Base-by-base conservation (phyloP, 306 rosid genomes). In the Crotalaria pallida region DNA sequence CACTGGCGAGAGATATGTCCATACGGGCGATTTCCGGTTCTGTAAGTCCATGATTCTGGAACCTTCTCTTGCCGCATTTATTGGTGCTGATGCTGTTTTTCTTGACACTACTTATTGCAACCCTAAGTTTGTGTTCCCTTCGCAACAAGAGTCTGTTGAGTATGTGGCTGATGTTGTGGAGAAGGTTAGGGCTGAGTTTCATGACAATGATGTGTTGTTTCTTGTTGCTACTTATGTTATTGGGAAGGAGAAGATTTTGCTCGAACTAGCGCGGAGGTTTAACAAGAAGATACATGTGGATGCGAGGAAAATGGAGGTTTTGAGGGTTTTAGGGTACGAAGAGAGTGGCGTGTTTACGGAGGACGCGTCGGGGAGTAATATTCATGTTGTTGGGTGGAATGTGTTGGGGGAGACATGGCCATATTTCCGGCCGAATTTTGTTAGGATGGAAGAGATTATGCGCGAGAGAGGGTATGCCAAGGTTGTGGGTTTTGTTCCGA, bases 341-440 rank as follows among this genome's bases (percentile, higher is more conserved):
- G 88, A 83, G 12, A 81, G 81, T 5, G 92, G 86, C 26, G 77
- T 71, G 65, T 90, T 93, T 69, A 93, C 97, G 0, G 90, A 82
- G 87, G 83, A 88, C 71, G 74, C 62, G 12, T 40, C 67, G 55
- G 90, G 82, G 76, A 93, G 74, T 84, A 96, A 93, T 84, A 82
- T 88, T 60, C 98, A 90, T 68, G 98, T 93, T 63, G 92, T 93
- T 75, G 96, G 97, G 53, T 93, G 97, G 97, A 93, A 93, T 76
- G 87, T 93, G 3, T 87, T 93, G 87, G 98, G 98, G 64, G 97
- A 93, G 81, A 85, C 96, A 0, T 93, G 98, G 98, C 98, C 98
- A 1, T 93, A 90, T 51, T 93, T 93, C 75, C 82, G 91, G 79
- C 98, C 98, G 3, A 93, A 93, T 82, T 93, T 93, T 64, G 84